Evolutionary conservation across 225 moss, liverwort and hornwort species (phyloP).

Genomic region (Straminergon stramineum): DNA sequence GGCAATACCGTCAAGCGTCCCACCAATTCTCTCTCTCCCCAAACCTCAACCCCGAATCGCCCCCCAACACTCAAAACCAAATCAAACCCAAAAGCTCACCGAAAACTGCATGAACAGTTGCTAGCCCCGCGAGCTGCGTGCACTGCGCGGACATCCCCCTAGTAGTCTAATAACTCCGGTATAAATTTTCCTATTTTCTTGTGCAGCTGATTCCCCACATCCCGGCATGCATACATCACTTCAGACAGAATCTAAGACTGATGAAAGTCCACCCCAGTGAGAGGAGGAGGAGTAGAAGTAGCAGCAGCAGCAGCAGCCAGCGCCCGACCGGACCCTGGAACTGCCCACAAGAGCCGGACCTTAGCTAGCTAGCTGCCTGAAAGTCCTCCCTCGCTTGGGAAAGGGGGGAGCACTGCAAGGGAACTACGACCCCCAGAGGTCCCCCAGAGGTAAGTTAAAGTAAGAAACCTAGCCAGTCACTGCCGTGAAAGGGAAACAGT

Average conservation of each 20-base stretch:
- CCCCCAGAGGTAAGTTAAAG: neutral
- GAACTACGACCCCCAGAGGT: neutral
- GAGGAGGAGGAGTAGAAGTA: neutral
- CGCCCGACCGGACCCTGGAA: slow-evolving; percentile 32
- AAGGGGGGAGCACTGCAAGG: neutral
- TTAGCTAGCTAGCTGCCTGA: neutral
- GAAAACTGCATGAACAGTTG: slow-evolving; percentile 4
- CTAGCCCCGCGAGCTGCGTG: neutral
- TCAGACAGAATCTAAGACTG: slow-evolving; percentile 32
- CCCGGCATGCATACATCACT: slow-evolving; percentile 10
- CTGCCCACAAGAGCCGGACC: slow-evolving; percentile 28
- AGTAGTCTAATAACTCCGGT: neutral
- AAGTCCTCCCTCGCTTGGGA: neutral
- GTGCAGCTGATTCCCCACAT: slow-evolving; percentile 7
- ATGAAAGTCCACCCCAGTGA: slow-evolving; percentile 22
- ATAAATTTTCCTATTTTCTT: neutral
- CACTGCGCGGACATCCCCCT: neutral
- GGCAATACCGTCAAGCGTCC: neutral
- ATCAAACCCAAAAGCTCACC: neutral
- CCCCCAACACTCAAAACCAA: neutral
- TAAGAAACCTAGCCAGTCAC: neutral
- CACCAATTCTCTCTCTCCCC: neutral
- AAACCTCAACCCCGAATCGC: neutral
- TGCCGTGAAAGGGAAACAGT: neutral
- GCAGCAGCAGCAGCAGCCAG: neutral